A percentile compares a stretch with the other conserved stretches of the same genome.
Conservation (phyloP, 1,139 yeast species). For the Yamadazyma atlantica region DNA sequence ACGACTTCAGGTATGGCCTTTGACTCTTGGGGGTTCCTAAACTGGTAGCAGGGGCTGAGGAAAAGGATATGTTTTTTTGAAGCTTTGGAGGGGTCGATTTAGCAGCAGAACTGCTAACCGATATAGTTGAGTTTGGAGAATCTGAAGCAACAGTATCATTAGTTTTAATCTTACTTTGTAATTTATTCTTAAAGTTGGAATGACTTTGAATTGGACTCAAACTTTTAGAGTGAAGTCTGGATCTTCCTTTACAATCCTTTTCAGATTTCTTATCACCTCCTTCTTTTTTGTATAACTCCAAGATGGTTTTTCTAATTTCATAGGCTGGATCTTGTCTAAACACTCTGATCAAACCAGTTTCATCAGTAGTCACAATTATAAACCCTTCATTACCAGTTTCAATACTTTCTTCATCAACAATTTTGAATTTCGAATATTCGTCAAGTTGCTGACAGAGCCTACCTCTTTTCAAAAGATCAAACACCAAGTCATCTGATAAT, state of each 20-base stretch:
- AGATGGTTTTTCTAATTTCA: conserved; percentile 26
- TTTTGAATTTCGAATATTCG: conserved; percentile 5
- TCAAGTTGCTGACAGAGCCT: conserved; percentile 4
- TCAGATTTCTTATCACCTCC: conserved; percentile 6
- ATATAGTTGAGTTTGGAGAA: not conserved
- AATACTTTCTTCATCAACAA: conserved; percentile 11
- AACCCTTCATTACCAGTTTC: conserved; percentile 35
- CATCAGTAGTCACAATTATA: conserved; percentile 76
- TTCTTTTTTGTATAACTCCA: conserved; percentile 11
- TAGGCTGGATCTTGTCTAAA: conserved; percentile 78
- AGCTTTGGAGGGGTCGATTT: not conserved
- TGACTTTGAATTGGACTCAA: conserved; percentile 8
- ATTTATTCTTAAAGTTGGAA: conserved; percentile 6
- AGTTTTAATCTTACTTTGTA: not conserved
- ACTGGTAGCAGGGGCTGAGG: conserved; percentile 3
- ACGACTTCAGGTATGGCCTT: conserved; percentile 14
- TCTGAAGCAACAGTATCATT: not conserved
- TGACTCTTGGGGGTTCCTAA: not conserved
- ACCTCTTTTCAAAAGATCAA: conserved; percentile 50
- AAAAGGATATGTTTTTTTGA: conserved; percentile 1
- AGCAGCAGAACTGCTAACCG: not conserved
- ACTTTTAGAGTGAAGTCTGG: conserved; percentile 1
- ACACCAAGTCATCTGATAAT: conserved; percentile 75
- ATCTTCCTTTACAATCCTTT: not conserved
- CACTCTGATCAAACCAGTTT: conserved; percentile 68